A percentile compares a stretch with the other conserved stretches of the same genome.
phyloP scores from a whole-genome alignment of 345 rosid genomes.

The Eutrema japonicum region DNA sequence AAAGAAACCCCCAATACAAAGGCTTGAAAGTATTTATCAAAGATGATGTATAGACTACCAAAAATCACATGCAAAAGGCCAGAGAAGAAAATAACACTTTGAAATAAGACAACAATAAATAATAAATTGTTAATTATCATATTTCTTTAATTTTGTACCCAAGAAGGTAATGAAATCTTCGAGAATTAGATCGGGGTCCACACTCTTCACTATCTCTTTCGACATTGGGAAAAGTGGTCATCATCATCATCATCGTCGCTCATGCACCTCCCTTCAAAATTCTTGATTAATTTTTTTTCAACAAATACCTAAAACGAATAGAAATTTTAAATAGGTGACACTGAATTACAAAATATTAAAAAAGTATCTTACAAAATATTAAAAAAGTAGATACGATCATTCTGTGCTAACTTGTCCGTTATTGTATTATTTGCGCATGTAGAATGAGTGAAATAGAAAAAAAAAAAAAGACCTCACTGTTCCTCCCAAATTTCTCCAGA shows the following conservation, averaged over 20 bases:
- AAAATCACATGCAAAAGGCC: conserved; percentile 15
- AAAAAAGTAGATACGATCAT: too few species aligned
- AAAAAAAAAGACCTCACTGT: too few species aligned
- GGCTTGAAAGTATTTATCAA: not conserved
- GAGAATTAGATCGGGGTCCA: conserved; percentile 32
- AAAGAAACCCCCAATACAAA: not conserved
- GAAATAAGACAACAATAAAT: conserved; percentile 8
- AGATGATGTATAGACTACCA: conserved; percentile 11
- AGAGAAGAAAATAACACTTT: conserved; percentile 1
- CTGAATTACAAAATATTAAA: too few species aligned
- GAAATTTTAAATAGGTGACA: too few species aligned
- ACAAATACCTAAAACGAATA: too few species aligned
- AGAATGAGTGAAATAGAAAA: too few species aligned
- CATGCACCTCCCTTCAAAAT: conserved; percentile 13
- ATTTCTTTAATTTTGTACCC: not conserved
- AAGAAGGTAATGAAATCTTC: conserved; percentile 18
- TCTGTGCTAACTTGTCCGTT: too few species aligned
- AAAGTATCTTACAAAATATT: too few species aligned
- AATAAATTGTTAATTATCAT: not conserved
- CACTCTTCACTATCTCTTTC: conserved; percentile 35
- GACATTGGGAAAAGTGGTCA: conserved; percentile 31
- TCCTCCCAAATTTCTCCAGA: too few species aligned
- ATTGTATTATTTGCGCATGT: too few species aligned
- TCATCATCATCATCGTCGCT: conserved; percentile 18
- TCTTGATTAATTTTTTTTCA: not conserved